Evolutionary conservation across 2,329 filamentous ascomycete species (phyloP), one percentile per base, ranked within the genome.

Genomic region (Monosporascus sp.): DNA sequence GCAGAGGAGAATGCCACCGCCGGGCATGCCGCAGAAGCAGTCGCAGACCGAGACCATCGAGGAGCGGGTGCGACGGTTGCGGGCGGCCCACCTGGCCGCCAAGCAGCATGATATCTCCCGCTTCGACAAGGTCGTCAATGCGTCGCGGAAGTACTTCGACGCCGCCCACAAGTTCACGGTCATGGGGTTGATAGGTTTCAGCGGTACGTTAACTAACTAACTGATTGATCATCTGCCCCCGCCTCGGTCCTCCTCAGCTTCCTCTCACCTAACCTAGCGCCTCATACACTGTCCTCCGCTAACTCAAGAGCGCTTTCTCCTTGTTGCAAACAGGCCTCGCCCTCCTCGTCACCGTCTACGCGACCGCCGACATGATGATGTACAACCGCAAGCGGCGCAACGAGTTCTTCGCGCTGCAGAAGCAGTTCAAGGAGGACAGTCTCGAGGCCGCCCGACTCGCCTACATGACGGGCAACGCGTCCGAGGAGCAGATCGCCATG

Each of bases 61-160:
- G 67, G 81, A 89, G 72, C 83, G 85, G 62, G 86, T 90, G 37
- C 79, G 82, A 58, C 78, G 86, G 55, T 72, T 90, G 63, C 78
- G 86, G 51, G 83, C 84, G 46, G 84, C 85, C 56, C 84, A 87
- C 66, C 76, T 83, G 54, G 83, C 83, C n/a, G 83, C 85, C 46
- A 81, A 82, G 69, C 76, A 79, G 60, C 80, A 83, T 22, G 72
- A 78, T 63, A 68, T 81, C 47, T 83, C 80, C 57, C 70, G 66
- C 54, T 68, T 80, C 52, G 81, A 84, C 65, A 71, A 69, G 50
- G 51, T 82, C 41, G 69, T 83, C 50, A 73, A 74, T 53, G 65
- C 60, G 34, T 75, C 77, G 52, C 68, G 81, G 57, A 70, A 73
- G 34, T 70, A 80, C 60, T 74, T 83, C 54, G 80, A 84, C 60